Percentiles rank a stretch among this genome's conserved stretches.
Conservation (phyloP, 2,329 filamentous ascomycete genomes). For the Botrytis fabae region DNA sequence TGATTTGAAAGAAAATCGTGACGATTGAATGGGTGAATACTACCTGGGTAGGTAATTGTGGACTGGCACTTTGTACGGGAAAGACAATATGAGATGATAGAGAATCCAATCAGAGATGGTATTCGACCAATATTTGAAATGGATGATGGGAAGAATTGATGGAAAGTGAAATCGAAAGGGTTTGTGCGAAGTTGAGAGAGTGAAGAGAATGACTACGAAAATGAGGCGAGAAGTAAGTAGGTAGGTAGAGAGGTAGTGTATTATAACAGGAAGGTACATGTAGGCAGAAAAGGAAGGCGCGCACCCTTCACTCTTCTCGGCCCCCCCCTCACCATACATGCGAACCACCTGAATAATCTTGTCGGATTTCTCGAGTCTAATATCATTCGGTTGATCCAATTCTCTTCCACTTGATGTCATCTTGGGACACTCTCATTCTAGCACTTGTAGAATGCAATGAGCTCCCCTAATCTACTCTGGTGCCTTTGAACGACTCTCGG, state of each 20-base stretch:
- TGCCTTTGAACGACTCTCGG: neutral
- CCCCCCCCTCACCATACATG: neutral
- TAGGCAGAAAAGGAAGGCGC: neutral
- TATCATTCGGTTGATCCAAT: neutral
- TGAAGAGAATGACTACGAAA: conserved; percentile 3
- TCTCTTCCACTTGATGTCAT: too few relatives aligned
- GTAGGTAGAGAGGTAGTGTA: neutral
- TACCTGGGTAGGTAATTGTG: neutral
- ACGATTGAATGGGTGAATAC: neutral
- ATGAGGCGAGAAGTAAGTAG: neutral
- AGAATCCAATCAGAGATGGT: neutral
- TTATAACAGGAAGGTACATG: neutral
- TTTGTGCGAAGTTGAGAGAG: neutral
- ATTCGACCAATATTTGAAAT: neutral
- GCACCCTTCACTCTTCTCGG: neutral
- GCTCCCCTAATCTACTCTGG: neutral
- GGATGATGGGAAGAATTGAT: neutral
- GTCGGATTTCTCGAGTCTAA: neutral
- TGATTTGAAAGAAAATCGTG: neutral
- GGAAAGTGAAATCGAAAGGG: neutral
- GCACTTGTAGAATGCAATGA: neutral
- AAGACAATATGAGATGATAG: neutral
- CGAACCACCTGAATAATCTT: neutral
- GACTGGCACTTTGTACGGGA: neutral
- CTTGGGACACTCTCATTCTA: neutral